phyloP scores from a whole-genome alignment of 2,329 filamentous ascomycete species.

The Rutstroemia sydowiana region DNA sequence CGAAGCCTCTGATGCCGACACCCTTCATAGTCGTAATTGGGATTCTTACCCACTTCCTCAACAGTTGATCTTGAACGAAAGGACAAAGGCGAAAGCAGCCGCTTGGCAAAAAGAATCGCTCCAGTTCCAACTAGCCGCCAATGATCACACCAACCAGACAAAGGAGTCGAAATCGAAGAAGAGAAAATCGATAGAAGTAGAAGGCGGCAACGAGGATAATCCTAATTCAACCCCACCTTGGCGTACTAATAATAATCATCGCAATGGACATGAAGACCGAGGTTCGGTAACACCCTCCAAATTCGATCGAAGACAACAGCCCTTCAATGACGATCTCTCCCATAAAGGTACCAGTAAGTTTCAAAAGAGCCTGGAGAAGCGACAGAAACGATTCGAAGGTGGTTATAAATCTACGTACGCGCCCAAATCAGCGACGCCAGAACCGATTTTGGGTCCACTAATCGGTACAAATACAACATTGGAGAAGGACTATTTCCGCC shows the following conservation, averaged over 20 bases:
- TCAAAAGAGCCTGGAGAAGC: constrained; percentile 77
- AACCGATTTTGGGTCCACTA: constrained; percentile 60
- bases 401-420: constrained; percentile 49
- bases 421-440: constrained; percentile 46
- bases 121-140: constrained; percentile 19
- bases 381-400: constrained; percentile 77
- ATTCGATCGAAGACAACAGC: constrained; percentile 39
- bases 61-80: constrained; percentile 59
- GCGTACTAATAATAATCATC: constrained; percentile 63
- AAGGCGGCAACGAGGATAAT: constrained; percentile 46
- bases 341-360: constrained; percentile 72
- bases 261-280: constrained; percentile 60
- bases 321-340: constrained; percentile 38
- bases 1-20: constrained; percentile 65
- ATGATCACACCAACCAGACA: constrained; percentile 14
- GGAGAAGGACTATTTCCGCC: constrained; percentile 90
- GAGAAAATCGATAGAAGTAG: constrained; percentile 67
- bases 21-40: constrained; percentile 75
- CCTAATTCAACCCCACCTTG: constrained; percentile 55
- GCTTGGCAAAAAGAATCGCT: constrained; percentile 27
- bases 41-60: constrained; percentile 76
- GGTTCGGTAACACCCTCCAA: constrained; percentile 41
- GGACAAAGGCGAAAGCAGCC: constrained; percentile 45
- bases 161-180: constrained; percentile 50
- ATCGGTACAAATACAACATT: constrained; percentile 76